These are phyloP conservation scores for Aureoboletus auriporus DNA, from an alignment of 768 basidiomycete genomes.

Conservation along the genomic window DNA sequence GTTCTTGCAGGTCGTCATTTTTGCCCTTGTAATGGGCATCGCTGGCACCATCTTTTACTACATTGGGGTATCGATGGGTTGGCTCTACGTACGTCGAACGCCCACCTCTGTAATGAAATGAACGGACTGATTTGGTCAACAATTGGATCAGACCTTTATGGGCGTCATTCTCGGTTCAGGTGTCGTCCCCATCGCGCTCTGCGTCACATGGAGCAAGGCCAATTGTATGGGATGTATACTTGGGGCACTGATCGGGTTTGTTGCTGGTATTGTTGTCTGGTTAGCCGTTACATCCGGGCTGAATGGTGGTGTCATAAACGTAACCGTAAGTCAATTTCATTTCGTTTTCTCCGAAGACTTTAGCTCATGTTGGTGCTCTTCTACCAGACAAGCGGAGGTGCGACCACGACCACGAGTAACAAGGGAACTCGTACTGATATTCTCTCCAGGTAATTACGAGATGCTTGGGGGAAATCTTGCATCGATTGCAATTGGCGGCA, in stretches of 20 bases:
- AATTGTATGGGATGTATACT: slow-evolving; percentile 81
- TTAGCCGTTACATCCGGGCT: slow-evolving; percentile 72
- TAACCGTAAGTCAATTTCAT: slow-evolving; percentile 43
- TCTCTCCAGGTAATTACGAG: slow-evolving; percentile 41
- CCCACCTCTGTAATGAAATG: not conserved
- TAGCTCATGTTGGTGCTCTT: slow-evolving; percentile 1
- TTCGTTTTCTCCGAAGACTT: not conserved
- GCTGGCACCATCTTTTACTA: slow-evolving; percentile 84
- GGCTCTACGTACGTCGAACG: slow-evolving; percentile 69
- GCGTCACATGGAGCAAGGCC: slow-evolving; percentile 80
- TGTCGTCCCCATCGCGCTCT: slow-evolving; percentile 84
- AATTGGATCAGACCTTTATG: slow-evolving; percentile 68
- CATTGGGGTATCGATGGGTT: slow-evolving; percentile 90
- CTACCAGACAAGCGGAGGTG: slow-evolving; percentile 47
- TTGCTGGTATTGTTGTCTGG: slow-evolving; percentile 75
- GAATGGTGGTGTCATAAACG: slow-evolving; percentile 68
- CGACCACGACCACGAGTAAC: slow-evolving; percentile 26
- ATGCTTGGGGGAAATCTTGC: slow-evolving; percentile 93
- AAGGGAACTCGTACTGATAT: not conserved
- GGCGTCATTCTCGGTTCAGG: slow-evolving; percentile 82
- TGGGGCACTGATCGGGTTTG: slow-evolving; percentile 71
- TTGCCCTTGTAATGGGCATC: slow-evolving; percentile 77
- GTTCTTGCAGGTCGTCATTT: slow-evolving; percentile 51
- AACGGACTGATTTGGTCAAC: not conserved
- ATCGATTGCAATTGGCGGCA: slow-evolving; percentile 75